Evolutionary conservation across 495 filamentous ascomycete genomes (phyloP), one percentile per base, ranked within the genome.

Genomic region (Aspergillus egyptiacus): DNA sequence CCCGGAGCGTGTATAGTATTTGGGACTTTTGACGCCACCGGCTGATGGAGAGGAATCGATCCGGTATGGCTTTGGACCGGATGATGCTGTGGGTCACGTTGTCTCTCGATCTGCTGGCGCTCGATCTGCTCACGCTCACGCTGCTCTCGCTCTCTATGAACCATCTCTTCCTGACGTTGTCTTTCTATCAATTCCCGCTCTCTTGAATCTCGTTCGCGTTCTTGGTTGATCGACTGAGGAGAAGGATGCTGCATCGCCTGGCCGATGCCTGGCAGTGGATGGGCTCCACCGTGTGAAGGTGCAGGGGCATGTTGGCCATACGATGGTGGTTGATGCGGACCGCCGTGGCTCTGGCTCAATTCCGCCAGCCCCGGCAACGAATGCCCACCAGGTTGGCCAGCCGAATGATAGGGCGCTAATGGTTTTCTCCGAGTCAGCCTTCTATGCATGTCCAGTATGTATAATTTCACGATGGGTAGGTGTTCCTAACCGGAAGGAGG

Each of bases 31-130:
- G 85, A 88, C 34, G 90, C 89, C 39, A 95, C 87, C 2, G 90
- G 90, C 60, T 96, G 90, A 61, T 96, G 90, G 56, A 96, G 79
- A 22, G 87, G 87, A 40, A 95, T 84, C 0, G 89, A 85, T 27
- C 83, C 86, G 10, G 86, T 81, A 54, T 87, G 88, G 64, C 85
- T 89, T 62, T 94, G 87, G 51, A 90, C 87, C 11, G 86, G 81
- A 35, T 84, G 79, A 32, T 87, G 67, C 23, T 72, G 65, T 48
- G 74, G 71, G 49, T 74, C 65, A 48, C 76, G 64, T 59, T 71
- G 74, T 31, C 70, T 68, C 36, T 82, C 77, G n/a, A 73, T 59
- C 48, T 69, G 68, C 54, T 71, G 74, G n/a, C 72, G 66, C 35
- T 83, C 78, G 8, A 70, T 67, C 34, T 78, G 69, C 45, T 84